Evolutionary conservation across 352 stramenopile species (phyloP), one percentile per base, ranked within the genome.

Genomic region (Phytophthora macrochlamydospora): DNA sequence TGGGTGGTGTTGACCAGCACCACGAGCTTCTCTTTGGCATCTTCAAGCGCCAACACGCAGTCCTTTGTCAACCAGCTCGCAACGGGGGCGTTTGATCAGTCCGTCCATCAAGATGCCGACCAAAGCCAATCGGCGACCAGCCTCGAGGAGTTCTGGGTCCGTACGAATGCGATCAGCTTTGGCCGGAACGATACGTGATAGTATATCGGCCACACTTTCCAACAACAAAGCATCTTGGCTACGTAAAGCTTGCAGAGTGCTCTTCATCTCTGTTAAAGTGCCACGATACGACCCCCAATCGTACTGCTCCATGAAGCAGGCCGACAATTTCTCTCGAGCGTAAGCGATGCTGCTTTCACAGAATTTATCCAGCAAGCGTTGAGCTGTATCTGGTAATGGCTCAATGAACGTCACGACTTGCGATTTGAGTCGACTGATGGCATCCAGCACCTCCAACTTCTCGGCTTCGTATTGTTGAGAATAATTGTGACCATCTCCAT

Each of bases 401-500:
- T 56, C 42, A 0, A 54, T 32, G 38, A 46, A 69, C 4, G 28
- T 49, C 42, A 73, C 65, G 24, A 42, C 18, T 29, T 50, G 18
- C 0, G 53, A 48, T 13, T 12, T 35, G 6, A 69, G 18, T 9
- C 8, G 6, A 0, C 3, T 6, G 3, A 70, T 29, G 11, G 56
- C 24, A 24, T 51, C 9, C 11, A 70, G 30, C 7, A 70, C 51
- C 8, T 48, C 8, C 2, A 30, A 7, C 12, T 60, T 51, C 4
- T 45, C 33, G n/a, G 13, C n/a, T 0, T 12, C 11, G 32, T 66
- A 59, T 30, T 69, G 32, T 6, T 4, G 7, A 0, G 66, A 60
- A 11, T 74, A 74, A 29, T 63, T 40, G 1, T 67, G 56, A 2
- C 45, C 56, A 29, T 67, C 55, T 3, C 3, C 0, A 7, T 74